Evolutionary conservation across 371 early-diverging fungal genomes (phyloP).

Genomic region (Lichtheimia corymbifera): DNA sequence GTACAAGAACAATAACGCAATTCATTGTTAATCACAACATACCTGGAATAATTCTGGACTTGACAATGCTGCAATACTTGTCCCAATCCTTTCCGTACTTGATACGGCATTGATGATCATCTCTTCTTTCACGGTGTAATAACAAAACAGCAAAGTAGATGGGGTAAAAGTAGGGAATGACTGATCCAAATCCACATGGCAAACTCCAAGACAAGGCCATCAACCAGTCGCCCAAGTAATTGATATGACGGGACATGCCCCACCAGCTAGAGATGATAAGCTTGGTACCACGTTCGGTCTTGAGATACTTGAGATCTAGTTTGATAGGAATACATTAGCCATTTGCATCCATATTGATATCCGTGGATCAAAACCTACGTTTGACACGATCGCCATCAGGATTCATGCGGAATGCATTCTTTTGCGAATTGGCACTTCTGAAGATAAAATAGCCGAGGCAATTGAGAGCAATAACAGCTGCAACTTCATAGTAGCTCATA

Average conservation of each 20-base stretch:
- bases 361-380: constrained; percentile 37
- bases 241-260: constrained; percentile 90
- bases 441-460: constrained; percentile 83
- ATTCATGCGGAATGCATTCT: constrained; percentile 86
- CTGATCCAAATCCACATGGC: constrained; percentile 62
- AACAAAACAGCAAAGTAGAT: constrained; percentile 88
- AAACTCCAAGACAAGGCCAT: constrained; percentile 85
- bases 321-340: not conserved
- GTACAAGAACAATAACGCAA: not conserved
- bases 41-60: constrained; percentile 84
- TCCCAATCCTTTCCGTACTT: constrained; percentile 96
- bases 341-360: not conserved
- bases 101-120: constrained; percentile 83
- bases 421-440: constrained; percentile 88
- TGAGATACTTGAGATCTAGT: constrained; percentile 77
- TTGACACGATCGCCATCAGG: constrained; percentile 68
- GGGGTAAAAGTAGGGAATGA: constrained; percentile 91
- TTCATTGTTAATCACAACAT: not conserved
- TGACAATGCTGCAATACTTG: constrained; percentile 80
- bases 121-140: constrained; percentile 86
- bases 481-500: constrained; percentile 49
- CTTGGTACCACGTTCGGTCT: constrained; percentile 78
- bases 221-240: constrained; percentile 90
- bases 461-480: constrained; percentile 59
- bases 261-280: constrained; percentile 92